Percentiles rank a stretch among this genome's conserved stretches.
These are phyloP conservation scores for Paramyrothecium sp. DNA, from an alignment of 2,329 filamentous ascomycete genomes.

Conservation along the genomic window DNA sequence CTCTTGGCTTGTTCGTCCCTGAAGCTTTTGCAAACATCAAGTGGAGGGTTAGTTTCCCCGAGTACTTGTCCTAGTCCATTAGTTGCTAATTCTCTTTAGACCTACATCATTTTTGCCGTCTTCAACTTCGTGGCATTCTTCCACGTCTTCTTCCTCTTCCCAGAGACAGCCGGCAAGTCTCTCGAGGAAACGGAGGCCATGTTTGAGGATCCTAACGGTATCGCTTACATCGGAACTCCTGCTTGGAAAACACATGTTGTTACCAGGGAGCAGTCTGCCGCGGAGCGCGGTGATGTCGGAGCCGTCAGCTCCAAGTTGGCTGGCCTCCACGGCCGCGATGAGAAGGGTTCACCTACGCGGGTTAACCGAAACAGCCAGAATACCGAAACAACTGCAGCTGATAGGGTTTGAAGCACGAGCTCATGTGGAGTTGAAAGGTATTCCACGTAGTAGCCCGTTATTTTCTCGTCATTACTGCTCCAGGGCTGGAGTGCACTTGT, in stretches of 20 bases:
- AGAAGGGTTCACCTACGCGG: constrained; percentile 7
- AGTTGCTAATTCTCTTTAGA: constrained; percentile 17
- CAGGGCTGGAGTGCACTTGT: too few relatives aligned
- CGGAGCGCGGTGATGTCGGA: constrained; percentile 25
- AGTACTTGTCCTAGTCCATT: neutral
- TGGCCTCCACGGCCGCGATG: constrained; percentile 12
- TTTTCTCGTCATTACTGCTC: too few relatives aligned
- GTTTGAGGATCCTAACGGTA: constrained; percentile 37
- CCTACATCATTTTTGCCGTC: constrained; percentile 45
- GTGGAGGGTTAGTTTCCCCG: constrained; percentile 7
- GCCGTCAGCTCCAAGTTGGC: constrained; percentile 12
- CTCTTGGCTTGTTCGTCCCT: constrained; percentile 30
- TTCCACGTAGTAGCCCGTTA: too few relatives aligned
- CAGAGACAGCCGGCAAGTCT: constrained; percentile 33
- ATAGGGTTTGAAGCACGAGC: too few relatives aligned
- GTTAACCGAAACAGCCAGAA: too few relatives aligned
- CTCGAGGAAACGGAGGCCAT: constrained; percentile 52
- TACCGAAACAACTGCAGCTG: too few relatives aligned
- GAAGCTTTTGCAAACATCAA: constrained; percentile 22
- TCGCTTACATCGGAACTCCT: constrained; percentile 26
- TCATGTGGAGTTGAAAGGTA: too few relatives aligned
- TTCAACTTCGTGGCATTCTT: constrained; percentile 49
- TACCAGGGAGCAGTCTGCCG: constrained; percentile 13
- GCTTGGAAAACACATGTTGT: constrained; percentile 28
- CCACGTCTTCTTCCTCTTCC: constrained; percentile 36